Base-by-base conservation (phyloP, 768 basidiomycete species). In the Daedaleopsis sinensis region DNA sequence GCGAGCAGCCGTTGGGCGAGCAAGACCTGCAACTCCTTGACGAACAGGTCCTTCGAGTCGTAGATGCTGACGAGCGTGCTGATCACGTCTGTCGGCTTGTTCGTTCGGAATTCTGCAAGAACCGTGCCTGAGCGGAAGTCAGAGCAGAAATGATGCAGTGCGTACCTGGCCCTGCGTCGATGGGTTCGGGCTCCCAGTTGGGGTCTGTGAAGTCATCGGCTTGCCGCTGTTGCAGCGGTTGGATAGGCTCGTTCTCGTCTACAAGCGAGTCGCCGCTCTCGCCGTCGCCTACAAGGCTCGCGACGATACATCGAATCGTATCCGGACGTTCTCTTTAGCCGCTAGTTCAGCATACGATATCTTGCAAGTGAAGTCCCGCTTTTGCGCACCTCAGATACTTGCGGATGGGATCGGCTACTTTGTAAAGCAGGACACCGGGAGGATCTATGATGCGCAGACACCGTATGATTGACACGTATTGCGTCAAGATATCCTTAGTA, bases 51-150 rank as follows among this genome's bases (percentile, higher is more conserved):
- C 70, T 94, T 92, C 2, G 96, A 96, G 71, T 98, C 95, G 68
- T 98, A 98, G 65, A 98, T 98, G 72, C 92, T 94, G 66, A 98
- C 95, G 1, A 98, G 86, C 0, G 96, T 96, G 72, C 93, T 96
- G 69, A 98, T 90, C 62, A 98, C 88, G 69, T 98, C 97, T 67
- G 91, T 91, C 0, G 93, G 87, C 71, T 92, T 95, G 70, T 90
- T 95, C 1, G 92, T 86, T 38, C 94, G 83, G 77, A 97, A 99
- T 65, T 95, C 96, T 95, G 74, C n/a, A 24, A 43, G 47, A 27
- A 24, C 13, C 19, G 9, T 50, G 50, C 15, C 58, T 27, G 15
- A 39, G 50, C 24, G 27, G 51, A 15, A 13, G 6, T 12, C 15
- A 3, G 10, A 24, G 18, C 19, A 27, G 16, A 37, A 18, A 1